phyloP scores from a whole-genome alignment of 192 early-diverging fungal genomes.

The Entophlyctis luteolus region DNA sequence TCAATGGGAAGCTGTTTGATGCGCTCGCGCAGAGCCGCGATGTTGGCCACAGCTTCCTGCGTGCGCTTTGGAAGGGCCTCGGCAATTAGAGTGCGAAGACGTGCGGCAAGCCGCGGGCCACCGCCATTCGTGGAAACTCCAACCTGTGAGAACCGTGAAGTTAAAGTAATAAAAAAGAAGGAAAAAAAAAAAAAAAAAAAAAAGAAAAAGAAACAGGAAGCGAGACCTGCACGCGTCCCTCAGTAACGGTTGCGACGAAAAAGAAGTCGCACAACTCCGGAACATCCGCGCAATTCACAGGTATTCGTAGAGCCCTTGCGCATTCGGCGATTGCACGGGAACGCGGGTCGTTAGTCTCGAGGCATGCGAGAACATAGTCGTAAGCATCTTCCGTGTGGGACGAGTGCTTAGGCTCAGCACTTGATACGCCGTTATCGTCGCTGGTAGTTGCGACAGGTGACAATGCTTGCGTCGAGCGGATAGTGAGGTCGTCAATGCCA shows the following conservation, averaged over 20 bases:
- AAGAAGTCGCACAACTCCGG: conserved; percentile 89
- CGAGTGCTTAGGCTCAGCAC: too few relatives aligned
- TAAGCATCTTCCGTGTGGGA: conserved; percentile 33
- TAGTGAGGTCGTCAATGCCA: conserved; percentile 43
- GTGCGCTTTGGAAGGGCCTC: conserved; percentile 20
- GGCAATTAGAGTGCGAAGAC: conserved; percentile 68
- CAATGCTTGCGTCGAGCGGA: neutral
- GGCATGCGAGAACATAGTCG: conserved; percentile 6
- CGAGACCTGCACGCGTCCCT: conserved; percentile 30
- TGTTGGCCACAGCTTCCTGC: conserved; percentile 25
- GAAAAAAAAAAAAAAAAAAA: too few relatives aligned
- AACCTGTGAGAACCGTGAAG: conserved; percentile 65
- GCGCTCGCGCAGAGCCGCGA: conserved; percentile 43
- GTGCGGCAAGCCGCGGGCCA: conserved; percentile 82
- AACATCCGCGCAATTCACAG: conserved; percentile 89
- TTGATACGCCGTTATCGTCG: too few relatives aligned
- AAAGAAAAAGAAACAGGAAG: too few relatives aligned
- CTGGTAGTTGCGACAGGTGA: too few relatives aligned
- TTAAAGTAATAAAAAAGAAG: too few relatives aligned
- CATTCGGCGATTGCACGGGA: neutral
- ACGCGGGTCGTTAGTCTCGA: neutral
- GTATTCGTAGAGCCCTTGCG: conserved; percentile 55
- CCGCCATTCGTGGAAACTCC: conserved; percentile 85
- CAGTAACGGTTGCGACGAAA: conserved; percentile 76
- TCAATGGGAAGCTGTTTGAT: conserved; percentile 43